Evolutionary conservation across 2,329 filamentous ascomycete species (phyloP), one percentile per base, ranked within the genome.

Genomic region (Penicillium digitatum): DNA sequence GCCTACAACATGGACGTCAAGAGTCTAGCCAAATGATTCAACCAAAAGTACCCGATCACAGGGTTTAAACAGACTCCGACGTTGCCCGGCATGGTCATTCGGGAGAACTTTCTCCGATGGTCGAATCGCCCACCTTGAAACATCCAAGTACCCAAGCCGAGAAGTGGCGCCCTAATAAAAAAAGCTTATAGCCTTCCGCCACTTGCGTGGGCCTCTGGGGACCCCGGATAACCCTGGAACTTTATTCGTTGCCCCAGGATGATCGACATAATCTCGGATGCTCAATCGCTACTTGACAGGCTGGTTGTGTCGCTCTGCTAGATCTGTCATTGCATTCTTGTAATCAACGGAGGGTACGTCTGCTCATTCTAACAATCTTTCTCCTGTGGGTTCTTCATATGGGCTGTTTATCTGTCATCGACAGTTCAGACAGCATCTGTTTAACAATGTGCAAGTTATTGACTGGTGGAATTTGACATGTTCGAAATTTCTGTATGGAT

Each of bases 121-220:
- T 51, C n/a, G 8, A 7, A 34, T 51, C 32, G 14, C 18, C 8
- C 18, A 29, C 4, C 11, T n/a, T 3, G 32, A n/a, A 42, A 42
- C 14, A 6, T n/a, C 1, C 35, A 14, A 20, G 18, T 8, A 27
- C 40, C 32, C 40, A 48, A 54, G 32, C 57, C 39, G n/a, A 29
- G 34, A 47, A 20, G 38, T 62, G 61, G 61, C 48, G 59, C 55
- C 39, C 45, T 43, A 24, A 29, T 55, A 60, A 56, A 24, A 29
- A 57, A 60, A 56, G 54, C 43, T 58, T 60, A 32, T 53, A 29
- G n/a, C 50, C 46, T 50, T 60, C 53, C 60, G 61, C 60, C 60
- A 62, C 60, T 51, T 53, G 54, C 56, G 51, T 45, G 50, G 53
- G 52, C 49, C 50, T 48, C 24, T 55, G 38, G 48, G 42, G 47